Conservation (phyloP, 2,329 filamentous ascomycete species). For the Pseudomassariella vexata region DNA sequence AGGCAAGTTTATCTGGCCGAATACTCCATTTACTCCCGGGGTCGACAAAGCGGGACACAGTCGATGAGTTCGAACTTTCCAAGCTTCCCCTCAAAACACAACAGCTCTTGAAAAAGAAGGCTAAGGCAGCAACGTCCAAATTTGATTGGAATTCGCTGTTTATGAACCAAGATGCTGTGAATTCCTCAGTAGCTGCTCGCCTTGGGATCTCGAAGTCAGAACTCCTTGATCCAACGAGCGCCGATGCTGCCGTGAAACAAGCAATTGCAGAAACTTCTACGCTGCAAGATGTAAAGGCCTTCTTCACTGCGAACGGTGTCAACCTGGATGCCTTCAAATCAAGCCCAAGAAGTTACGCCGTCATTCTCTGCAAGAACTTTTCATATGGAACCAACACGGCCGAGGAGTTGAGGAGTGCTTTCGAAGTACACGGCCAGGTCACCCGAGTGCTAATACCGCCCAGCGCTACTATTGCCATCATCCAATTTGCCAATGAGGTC, state of each 20-base stretch:
- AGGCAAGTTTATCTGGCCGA: conserved; percentile 84
- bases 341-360: conserved; percentile 75
- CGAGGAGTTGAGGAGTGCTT: conserved; percentile 73
- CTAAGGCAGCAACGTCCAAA: conserved; percentile 67
- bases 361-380: conserved; percentile 93
- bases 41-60: conserved; percentile 70
- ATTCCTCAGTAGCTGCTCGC: conserved; percentile 79
- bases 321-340: conserved; percentile 89
- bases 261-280: conserved; percentile 93
- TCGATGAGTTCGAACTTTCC: conserved; percentile 85
- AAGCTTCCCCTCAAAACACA: conserved; percentile 94
- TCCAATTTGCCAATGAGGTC: conserved; percentile 74
- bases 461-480: conserved; percentile 86
- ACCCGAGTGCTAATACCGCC: conserved; percentile 85
- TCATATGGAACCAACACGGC: conserved; percentile 74
- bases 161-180: conserved; percentile 94
- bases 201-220: conserved; percentile 88
- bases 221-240: conserved; percentile 88
- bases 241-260: conserved; percentile 92
- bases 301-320: conserved; percentile 81
- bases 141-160: conserved; percentile 99
- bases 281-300: conserved; percentile 93
- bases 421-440: conserved; percentile 81
- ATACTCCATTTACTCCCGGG: conserved; percentile 86
- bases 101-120: conserved; percentile 79